Percentiles rank a stretch among this genome's conserved stretches.
phyloP scores from a whole-genome alignment of 2,329 filamentous ascomycete genomes.

The Paecilomyces fulvus region DNA sequence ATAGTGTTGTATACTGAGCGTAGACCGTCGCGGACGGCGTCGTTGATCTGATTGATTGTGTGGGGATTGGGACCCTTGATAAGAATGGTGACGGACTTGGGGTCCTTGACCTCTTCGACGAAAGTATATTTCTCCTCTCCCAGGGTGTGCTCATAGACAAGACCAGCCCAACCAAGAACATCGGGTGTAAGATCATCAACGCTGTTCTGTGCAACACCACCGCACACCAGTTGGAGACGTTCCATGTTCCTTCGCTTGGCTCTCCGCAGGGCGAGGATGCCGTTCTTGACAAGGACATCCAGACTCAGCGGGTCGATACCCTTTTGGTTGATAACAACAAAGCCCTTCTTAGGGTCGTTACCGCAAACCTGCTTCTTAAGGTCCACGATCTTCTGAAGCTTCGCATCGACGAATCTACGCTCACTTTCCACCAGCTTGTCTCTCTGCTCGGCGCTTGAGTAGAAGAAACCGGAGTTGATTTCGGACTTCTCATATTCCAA shows the following conservation, averaged over 20 bases:
- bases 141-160: slow-evolving; percentile 93
- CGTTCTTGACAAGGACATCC: slow-evolving; percentile 95
- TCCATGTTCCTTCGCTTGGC: slow-evolving; percentile 99
- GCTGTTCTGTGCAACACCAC: slow-evolving; percentile 86
- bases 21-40: slow-evolving; percentile 89
- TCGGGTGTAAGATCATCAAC: slow-evolving; percentile 87
- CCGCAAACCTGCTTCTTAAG: slow-evolving; percentile 97
- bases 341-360: slow-evolving; percentile 84
- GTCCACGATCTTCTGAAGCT: slow-evolving; percentile 94
- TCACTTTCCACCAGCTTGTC: slow-evolving; percentile 98
- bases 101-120: slow-evolving; percentile 95
- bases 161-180: slow-evolving; percentile 87
- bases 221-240: slow-evolving; percentile 87
- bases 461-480: slow-evolving; percentile 98
- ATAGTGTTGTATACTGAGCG: slow-evolving; percentile 99
- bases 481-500: slow-evolving; percentile 98
- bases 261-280: slow-evolving; percentile 84
- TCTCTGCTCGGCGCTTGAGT: slow-evolving; percentile 90
- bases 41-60: slow-evolving; percentile 93
- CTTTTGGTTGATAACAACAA: slow-evolving; percentile 98
- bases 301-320: slow-evolving; percentile 94
- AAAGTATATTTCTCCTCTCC: slow-evolving; percentile 99
- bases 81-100: slow-evolving; percentile 92
- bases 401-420: slow-evolving; percentile 88
- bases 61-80: slow-evolving; percentile 98